Evolutionary conservation across 208 protist genomes (phyloP), one percentile per base, ranked within the genome.

Genomic region (Endotrypanum monterogeii): DNA sequence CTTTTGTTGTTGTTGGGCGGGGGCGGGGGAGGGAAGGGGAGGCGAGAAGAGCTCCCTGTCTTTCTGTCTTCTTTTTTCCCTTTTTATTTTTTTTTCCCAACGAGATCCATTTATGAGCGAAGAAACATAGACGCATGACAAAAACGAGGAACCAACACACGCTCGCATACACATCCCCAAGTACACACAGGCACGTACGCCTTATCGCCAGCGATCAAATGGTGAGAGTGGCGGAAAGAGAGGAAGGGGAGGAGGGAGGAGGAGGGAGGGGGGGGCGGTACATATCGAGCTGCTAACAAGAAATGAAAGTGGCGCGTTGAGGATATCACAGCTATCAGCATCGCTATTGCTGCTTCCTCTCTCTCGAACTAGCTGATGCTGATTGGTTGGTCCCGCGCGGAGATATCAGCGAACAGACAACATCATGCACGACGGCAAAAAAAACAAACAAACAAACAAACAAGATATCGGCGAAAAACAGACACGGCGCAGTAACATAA

Each of bases 111-210:
- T 48, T 35, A 55, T 52, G 35, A 62, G 39, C 30, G 20, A 65
- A 20, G 37, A 77, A 72, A n/a, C n/a, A n/a, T n/a, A n/a, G 11
- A 55, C 32, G 30, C 30, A 55, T 41, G 32, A 39, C 20, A 73
- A 57, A n/a, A 79, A 58, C 7, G 30, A 73, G 48, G 55, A 67
- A 18, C 62, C 1, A 30, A 57, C 61, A 50, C 18, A 67, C 71
- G 54, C 60, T 66, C 32, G 23, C 44, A 11, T 44, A 67, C 62
- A 67, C 62, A 67, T 3, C 46, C 48, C 46, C 62, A 67, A 14
- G 23, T 44, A 67, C 62, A 67, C 62, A 11, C 62, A 18, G 37
- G 51, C 35, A 52, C 12, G 50, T 20, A 67, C 18, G 51, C 12
- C 39, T 39, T 66, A 35, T 48, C 44, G 44, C 44, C 44, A 48